These are phyloP conservation scores for Thielaviopsis musarum DNA, from an alignment of 2,329 filamentous ascomycete species.

Conservation along the genomic window DNA sequence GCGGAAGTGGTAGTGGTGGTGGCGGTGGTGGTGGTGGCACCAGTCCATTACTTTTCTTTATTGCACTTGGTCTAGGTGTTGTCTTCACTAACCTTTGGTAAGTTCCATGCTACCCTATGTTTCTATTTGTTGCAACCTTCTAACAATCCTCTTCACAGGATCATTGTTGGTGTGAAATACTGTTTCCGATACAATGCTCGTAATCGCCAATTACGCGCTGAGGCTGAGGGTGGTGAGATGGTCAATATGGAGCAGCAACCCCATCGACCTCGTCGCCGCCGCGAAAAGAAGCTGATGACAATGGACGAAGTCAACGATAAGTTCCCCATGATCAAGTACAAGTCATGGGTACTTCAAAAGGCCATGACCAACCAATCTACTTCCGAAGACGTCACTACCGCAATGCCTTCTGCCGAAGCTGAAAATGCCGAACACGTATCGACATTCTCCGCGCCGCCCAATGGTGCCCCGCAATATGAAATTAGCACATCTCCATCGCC, in stretches of 20 bases:
- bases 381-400: slow-evolving; percentile 13
- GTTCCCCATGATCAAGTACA: slow-evolving; percentile 93
- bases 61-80: slow-evolving; percentile 89
- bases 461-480: too few species aligned
- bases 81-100: slow-evolving; percentile 98
- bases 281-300: slow-evolving; percentile 97
- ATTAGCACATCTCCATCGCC: too few species aligned
- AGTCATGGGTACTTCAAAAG: slow-evolving; percentile 60
- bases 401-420: slow-evolving; percentile 3
- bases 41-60: slow-evolving; percentile 54
- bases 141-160: slow-evolving; percentile 43
- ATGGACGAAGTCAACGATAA: slow-evolving; percentile 98
- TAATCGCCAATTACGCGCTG: slow-evolving; percentile 58
- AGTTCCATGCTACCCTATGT: slow-evolving; percentile 20
- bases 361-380: slow-evolving; percentile 16
- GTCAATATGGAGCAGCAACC: slow-evolving; percentile 68
- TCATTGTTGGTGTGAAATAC: slow-evolving; percentile 98
- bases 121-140: background rate
- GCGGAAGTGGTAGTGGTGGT: slow-evolving; percentile 13
- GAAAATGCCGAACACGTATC: background rate
- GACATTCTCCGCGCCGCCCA: slow-evolving; percentile 9
- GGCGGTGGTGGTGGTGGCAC: slow-evolving; percentile 19
- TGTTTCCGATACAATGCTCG: slow-evolving; percentile 97
- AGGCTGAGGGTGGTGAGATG: slow-evolving; percentile 66
- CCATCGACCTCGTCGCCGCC: slow-evolving; percentile 63